Evolutionary conservation across 2,329 filamentous ascomycete species (phyloP), one percentile per base, ranked within the genome.

Genomic region (Phialocephala subalpina): DNA sequence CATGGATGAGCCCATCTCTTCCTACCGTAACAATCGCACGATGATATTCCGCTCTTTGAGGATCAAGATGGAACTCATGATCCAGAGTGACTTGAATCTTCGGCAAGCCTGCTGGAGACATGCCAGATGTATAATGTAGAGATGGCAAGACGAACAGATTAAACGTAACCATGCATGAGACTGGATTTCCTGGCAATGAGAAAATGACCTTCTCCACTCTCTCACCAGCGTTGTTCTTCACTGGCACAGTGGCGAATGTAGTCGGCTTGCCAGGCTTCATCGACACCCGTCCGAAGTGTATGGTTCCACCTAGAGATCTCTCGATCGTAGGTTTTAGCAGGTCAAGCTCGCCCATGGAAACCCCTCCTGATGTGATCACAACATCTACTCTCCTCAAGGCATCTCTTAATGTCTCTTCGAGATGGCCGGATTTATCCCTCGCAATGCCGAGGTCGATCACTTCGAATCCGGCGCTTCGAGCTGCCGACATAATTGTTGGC

Each of bases 221-320:
- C 47, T 86, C 81, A 22, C 89, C 87, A 1, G 74, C 76, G 67
- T 86, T 85, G 66, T 87, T 82, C 77, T 89, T 90, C 45, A 86
- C 82, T 0, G 92, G 90, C 0, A 98, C 86, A 0, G 93, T 97
- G 2, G 96, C 96, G 78, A 99, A 99, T 0, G 96, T 99, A 0
- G 94, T 97, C 1, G 96, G 96, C 79, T 98, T 99, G 4, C 96
- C 96, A 0, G 96, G 96, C 82, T 99, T 99, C 96, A 99, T 98
- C 62, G 91, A 87, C 2, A 99, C 96, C 2, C 96, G 91, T 27
- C 96, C 96, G 73, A 99, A 99, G 79, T 97, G 96, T 71, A 99
- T 97, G 0, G 90, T 96, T 8, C 96, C 96, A 64, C 94, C 93
- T 0, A 99, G 86, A 1, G 89, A 85, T 49, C 95, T 90, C 81